Conservation (phyloP, 2,329 filamentous ascomycete genomes). For the Talaromyces amestolkiae region DNA sequence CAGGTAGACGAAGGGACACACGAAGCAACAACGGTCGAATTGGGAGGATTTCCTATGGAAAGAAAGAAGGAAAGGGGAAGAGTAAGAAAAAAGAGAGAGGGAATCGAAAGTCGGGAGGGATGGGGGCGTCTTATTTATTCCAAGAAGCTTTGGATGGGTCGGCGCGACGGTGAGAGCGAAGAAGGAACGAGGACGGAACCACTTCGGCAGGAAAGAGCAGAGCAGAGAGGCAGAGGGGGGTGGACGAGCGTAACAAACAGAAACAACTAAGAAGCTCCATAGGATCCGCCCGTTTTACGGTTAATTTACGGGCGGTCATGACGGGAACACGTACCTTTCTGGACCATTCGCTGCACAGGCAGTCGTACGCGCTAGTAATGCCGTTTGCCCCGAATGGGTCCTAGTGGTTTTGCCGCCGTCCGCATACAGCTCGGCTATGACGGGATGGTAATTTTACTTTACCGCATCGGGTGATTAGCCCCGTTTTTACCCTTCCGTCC, state of each 20-base stretch:
- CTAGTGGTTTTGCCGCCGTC: constrained; percentile 10
- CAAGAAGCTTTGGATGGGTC: background rate
- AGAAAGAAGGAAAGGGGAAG: constrained; percentile 24
- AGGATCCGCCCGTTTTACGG: constrained; percentile 15
- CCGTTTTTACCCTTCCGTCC: constrained; percentile 9
- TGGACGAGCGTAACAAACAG: constrained; percentile 9
- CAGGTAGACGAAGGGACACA: constrained; percentile 29
- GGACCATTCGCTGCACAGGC: background rate
- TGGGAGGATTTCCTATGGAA: constrained; percentile 39
- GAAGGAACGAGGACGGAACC: constrained; percentile 25
- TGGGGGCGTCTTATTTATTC: constrained; percentile 20
- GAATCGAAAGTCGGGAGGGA: constrained; percentile 2
- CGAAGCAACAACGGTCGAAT: constrained; percentile 36
- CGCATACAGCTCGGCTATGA: constrained; percentile 18
- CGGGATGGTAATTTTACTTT: constrained; percentile 16
- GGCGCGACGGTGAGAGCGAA: constrained; percentile 14
- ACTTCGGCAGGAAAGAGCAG: constrained; percentile 23
- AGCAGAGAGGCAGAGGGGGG: background rate
- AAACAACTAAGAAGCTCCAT: constrained; percentile 7
- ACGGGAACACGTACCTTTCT: background rate
- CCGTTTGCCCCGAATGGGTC: background rate
- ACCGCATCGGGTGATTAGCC: constrained; percentile 3
- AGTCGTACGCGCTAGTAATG: background rate
- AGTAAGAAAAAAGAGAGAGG: constrained; percentile 13
- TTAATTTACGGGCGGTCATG: background rate